A percentile compares a stretch with the other conserved stretches of the same genome.
Conservation (phyloP, 106 monocot genomes). For the Phalaenopsis aphrodite region DNA sequence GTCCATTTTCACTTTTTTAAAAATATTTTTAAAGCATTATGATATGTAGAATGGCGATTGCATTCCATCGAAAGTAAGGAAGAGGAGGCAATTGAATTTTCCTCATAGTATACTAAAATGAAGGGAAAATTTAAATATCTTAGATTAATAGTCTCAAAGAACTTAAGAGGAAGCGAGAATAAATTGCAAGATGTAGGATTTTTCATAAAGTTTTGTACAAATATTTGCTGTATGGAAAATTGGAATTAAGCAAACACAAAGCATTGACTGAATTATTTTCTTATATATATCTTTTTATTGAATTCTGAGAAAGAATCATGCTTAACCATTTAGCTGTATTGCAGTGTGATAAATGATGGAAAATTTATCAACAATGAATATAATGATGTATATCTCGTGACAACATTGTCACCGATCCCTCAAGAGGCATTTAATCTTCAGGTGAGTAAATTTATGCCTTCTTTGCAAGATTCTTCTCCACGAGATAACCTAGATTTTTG, state of each 20-base stretch:
- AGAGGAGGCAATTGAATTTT: background rate
- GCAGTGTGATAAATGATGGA: constrained; percentile 79
- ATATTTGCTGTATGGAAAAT: background rate
- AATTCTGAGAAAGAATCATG: background rate
- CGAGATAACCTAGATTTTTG: background rate
- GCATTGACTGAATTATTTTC: background rate
- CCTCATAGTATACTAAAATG: background rate
- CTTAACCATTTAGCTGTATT: constrained; percentile 10
- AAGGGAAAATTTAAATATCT: background rate
- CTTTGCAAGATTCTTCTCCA: background rate
- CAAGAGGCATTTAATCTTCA: constrained; percentile 89
- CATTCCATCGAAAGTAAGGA: background rate
- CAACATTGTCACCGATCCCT: constrained; percentile 84
- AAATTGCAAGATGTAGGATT: background rate
- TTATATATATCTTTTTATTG: background rate
- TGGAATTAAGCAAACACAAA: background rate
- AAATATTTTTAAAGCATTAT: background rate
- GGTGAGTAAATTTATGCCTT: constrained; percentile 24
- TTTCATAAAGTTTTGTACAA: background rate
- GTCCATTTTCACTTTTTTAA: background rate
- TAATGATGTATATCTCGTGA: constrained; percentile 91
- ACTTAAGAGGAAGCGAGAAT: background rate
- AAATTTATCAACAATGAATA: constrained; percentile 85
- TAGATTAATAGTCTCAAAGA: background rate
- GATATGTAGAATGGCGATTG: background rate